A percentile compares a stretch with the other conserved stretches of the same genome.
These are phyloP conservation scores for Glebionis coronaria DNA, from an alignment of 129 eudicot genomes.

Conservation along the genomic window DNA sequence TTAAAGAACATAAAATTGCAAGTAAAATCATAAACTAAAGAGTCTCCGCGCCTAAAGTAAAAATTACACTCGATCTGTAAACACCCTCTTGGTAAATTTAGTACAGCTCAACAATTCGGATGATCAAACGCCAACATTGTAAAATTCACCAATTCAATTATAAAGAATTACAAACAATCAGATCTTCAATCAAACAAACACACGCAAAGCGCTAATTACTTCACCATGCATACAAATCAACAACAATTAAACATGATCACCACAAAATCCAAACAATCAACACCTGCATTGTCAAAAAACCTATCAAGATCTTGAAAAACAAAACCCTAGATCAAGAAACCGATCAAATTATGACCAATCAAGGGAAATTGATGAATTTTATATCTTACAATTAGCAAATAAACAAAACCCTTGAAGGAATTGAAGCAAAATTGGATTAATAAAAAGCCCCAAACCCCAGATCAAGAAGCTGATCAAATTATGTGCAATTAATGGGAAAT, in stretches of 20 bases:
- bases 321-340: too few relatives aligned
- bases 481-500: neutral
- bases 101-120: neutral
- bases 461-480: slow-evolving; percentile 1
- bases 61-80: neutral
- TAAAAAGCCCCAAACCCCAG: neutral
- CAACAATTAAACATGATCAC: too few relatives aligned
- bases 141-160: neutral
- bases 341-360: too few relatives aligned
- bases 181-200: neutral
- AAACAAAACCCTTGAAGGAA: neutral
- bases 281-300: too few relatives aligned
- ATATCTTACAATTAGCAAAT: neutral
- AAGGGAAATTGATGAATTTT: too few relatives aligned
- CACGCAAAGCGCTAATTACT: too few relatives aligned
- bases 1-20: too few relatives aligned
- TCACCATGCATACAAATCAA: too few relatives aligned
- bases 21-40: neutral
- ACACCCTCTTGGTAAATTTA: neutral
- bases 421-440: neutral
- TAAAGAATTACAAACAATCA: neutral
- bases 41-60: neutral
- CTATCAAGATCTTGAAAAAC: too few relatives aligned
- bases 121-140: slow-evolving; percentile 2
- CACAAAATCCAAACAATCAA: too few relatives aligned